phyloP scores from a whole-genome alignment of 2,329 filamentous ascomycete species.

The Xylariaceae sp. region DNA sequence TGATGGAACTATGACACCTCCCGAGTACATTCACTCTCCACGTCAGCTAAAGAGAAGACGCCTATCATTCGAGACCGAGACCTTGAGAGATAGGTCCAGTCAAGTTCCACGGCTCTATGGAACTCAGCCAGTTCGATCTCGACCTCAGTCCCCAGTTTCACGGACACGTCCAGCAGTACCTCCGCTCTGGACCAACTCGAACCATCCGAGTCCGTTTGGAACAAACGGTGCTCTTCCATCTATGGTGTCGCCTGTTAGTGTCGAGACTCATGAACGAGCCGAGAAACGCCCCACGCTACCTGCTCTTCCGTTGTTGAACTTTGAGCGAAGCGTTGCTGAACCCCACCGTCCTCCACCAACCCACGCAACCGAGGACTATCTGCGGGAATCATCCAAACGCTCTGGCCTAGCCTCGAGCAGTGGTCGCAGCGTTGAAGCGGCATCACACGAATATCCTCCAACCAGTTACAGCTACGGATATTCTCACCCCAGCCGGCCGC shows the following conservation, averaged over 20 bases:
- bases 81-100: slow-evolving; percentile 37
- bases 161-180: slow-evolving; percentile 28
- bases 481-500: slow-evolving; percentile 42
- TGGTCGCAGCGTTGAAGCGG: slow-evolving; percentile 31
- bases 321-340: slow-evolving; percentile 34
- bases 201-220: slow-evolving; percentile 34
- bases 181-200: slow-evolving; percentile 34
- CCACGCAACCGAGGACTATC: slow-evolving; percentile 35
- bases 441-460: slow-evolving; percentile 31
- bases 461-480: slow-evolving; percentile 37
- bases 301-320: slow-evolving; percentile 37
- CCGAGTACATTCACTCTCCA: slow-evolving; percentile 49
- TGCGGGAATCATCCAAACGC: slow-evolving; percentile 26
- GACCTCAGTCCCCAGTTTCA: slow-evolving; percentile 36
- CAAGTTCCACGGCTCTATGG: slow-evolving; percentile 46
- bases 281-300: slow-evolving; percentile 39
- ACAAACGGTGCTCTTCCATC: slow-evolving; percentile 29
- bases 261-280: slow-evolving; percentile 34
- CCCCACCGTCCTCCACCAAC: slow-evolving; percentile 32
- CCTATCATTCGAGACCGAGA: slow-evolving; percentile 39
- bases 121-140: slow-evolving; percentile 30
- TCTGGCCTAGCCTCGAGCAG: slow-evolving; percentile 22
- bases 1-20: slow-evolving; percentile 33
- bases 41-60: slow-evolving; percentile 46
- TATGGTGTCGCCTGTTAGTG: slow-evolving; percentile 27